A percentile compares a stretch with the other conserved stretches of the same genome.
Conservation (phyloP, 176 grass and related monocot genomes). For the Tillandsia fasciculata region DNA sequence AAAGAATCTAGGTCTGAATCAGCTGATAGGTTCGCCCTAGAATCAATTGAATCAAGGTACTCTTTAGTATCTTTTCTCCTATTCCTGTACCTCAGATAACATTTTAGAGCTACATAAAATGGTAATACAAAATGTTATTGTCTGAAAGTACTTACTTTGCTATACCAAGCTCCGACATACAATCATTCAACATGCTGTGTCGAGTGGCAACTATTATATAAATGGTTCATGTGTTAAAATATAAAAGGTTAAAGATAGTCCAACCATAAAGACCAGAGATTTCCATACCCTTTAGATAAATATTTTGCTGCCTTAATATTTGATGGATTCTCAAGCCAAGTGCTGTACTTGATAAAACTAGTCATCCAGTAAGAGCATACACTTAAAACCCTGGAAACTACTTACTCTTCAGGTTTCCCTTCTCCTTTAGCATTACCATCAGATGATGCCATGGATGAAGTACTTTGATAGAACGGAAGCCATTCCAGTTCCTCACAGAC, state of each 20-base stretch:
- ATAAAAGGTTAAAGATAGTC: constrained; percentile 17
- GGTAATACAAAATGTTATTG: constrained; percentile 6
- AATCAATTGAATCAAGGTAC: constrained; percentile 21
- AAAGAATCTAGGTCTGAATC: constrained; percentile 57
- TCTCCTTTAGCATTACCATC: constrained; percentile 48
- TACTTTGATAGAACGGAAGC: constrained; percentile 75
- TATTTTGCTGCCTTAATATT: constrained; percentile 84
- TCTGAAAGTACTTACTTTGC: constrained; percentile 43
- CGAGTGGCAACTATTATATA: constrained; percentile 20
- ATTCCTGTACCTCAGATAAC: constrained; percentile 34
- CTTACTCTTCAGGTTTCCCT: constrained; percentile 35
- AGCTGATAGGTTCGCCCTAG: constrained; percentile 23
- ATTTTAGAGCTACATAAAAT: constrained; percentile 11
- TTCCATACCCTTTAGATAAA: constrained; percentile 73
- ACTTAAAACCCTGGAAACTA: constrained; percentile 56
- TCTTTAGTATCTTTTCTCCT: constrained; percentile 24
- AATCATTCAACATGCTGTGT: constrained; percentile 74
- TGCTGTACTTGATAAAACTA: constrained; percentile 88
- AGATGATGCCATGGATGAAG: constrained; percentile 33
- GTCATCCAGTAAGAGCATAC: constrained; percentile 88
- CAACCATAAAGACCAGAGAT: constrained; percentile 17
- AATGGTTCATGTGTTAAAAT: constrained; percentile 5
- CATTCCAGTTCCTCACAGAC: constrained; percentile 96
- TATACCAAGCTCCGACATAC: constrained; percentile 61
- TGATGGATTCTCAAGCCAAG: constrained; percentile 90